Evolutionary conservation across 768 basidiomycete species (phyloP).

Genomic region (Kockovaella imperatae): DNA sequence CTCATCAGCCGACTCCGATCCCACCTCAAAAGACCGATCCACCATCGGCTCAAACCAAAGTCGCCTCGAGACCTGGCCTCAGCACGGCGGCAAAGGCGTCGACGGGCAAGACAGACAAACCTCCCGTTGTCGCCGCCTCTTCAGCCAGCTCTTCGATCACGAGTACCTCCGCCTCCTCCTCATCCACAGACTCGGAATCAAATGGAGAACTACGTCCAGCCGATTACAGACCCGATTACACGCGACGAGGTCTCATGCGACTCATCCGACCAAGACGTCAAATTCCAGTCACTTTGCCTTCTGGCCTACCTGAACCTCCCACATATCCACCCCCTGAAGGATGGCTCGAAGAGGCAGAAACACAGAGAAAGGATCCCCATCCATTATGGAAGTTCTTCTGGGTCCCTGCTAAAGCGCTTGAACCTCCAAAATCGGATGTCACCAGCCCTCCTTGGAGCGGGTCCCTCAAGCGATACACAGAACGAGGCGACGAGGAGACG

Average conservation of each 20-base stretch:
- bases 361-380: slow-evolving; percentile 15
- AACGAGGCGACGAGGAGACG: background rate
- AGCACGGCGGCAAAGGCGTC: too few species aligned
- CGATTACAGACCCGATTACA: slow-evolving; percentile 29
- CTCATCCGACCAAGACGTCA: slow-evolving; percentile 30
- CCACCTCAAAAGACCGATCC: too few species aligned
- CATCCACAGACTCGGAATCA: too few species aligned
- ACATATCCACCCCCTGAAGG: slow-evolving; percentile 25
- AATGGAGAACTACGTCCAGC: background rate
- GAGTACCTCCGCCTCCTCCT: too few species aligned
- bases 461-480: too few species aligned
- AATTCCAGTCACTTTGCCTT: slow-evolving; percentile 16
- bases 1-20: too few species aligned
- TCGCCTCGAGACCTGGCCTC: too few species aligned
- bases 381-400: slow-evolving; percentile 44
- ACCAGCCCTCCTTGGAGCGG: too few species aligned
- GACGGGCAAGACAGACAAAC: too few species aligned
- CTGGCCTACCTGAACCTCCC: slow-evolving; percentile 25
- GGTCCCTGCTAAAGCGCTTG: slow-evolving; percentile 14
- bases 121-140: too few species aligned
- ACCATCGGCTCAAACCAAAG: too few species aligned
- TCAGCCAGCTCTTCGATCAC: too few species aligned
- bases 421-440: slow-evolving; percentile 2
- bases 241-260: slow-evolving; percentile 22
- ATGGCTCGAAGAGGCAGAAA: slow-evolving; percentile 11